Evolutionary conservation across 2,329 filamentous ascomycete species (phyloP).

Genomic region (Colletotrichum godetiae): DNA sequence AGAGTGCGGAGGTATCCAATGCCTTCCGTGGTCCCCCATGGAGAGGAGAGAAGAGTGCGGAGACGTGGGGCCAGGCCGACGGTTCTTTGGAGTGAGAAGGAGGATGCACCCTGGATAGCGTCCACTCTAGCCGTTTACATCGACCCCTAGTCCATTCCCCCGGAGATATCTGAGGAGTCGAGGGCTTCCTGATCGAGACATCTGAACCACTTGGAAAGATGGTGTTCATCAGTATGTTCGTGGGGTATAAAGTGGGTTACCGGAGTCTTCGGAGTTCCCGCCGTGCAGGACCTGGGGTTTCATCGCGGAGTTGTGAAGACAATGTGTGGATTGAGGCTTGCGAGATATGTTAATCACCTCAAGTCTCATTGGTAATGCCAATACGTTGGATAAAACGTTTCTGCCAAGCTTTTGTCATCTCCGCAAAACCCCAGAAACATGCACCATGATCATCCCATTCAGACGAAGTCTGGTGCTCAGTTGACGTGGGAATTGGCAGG

Average conservation of each 20-base stretch:
- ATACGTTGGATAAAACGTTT: too few species aligned
- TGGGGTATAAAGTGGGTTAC: neutral
- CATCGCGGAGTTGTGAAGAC: neutral
- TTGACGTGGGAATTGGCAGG: neutral
- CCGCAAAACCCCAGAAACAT: neutral
- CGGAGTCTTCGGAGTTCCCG: neutral
- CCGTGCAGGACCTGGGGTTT: neutral
- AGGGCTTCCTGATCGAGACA: neutral
- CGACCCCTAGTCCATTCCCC: neutral
- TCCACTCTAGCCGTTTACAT: neutral
- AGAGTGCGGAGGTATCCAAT: conserved; percentile 30
- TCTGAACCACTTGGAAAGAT: neutral
- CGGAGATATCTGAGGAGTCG: neutral
- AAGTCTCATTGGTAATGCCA: too few species aligned
- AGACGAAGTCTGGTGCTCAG: neutral
- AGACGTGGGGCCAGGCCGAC: conserved; percentile 17
- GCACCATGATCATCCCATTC: neutral
- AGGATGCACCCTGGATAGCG: conserved; percentile 5
- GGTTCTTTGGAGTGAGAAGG: neutral
- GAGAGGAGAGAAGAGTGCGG: conserved; percentile 6
- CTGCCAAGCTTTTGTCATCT: neutral
- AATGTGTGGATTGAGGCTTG: neutral
- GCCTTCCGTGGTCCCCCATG: conserved; percentile 18
- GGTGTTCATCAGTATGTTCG: neutral
- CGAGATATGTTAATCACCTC: neutral